Percentiles rank a stretch among this genome's conserved stretches.
These are phyloP conservation scores for Phylloporus sp. DNA, from an alignment of 768 basidiomycete species.

Conservation along the genomic window DNA sequence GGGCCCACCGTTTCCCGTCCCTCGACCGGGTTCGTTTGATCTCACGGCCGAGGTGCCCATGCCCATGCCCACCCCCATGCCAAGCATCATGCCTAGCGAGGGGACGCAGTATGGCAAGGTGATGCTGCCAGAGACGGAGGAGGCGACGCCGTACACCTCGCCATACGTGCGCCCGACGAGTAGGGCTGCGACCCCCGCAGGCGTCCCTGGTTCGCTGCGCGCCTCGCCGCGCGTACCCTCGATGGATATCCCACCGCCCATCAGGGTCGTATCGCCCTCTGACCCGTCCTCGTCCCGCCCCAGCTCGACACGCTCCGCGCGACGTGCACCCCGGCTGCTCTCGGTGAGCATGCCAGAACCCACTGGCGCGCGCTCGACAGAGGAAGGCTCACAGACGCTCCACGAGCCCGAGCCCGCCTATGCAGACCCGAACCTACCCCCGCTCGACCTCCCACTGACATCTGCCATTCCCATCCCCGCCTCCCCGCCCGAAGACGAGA, in stretches of 20 bases:
- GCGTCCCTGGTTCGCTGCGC: slow-evolving; percentile 1
- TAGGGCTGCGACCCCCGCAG: neutral
- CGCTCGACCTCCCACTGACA: no score
- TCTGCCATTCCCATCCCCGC: neutral
- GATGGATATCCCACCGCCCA: neutral
- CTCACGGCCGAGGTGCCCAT: slow-evolving; percentile 5
- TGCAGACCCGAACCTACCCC: neutral
- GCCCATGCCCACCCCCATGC: neutral
- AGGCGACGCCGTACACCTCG: slow-evolving; percentile 18
- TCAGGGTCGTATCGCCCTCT: slow-evolving; percentile 19
- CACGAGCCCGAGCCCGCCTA: slow-evolving; percentile 12
- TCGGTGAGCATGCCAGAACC: neutral
- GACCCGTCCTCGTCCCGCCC: slow-evolving; percentile 5
- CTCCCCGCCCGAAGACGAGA: no score
- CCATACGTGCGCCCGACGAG: slow-evolving; percentile 9
- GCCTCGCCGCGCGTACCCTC: neutral
- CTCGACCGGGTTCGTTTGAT: neutral
- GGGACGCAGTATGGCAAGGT: slow-evolving; percentile 13
- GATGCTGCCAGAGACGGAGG: slow-evolving; percentile 21
- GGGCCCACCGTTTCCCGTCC: slow-evolving; percentile 2
- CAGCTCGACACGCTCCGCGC: slow-evolving; percentile 4
- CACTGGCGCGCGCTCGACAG: neutral
- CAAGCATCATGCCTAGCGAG: slow-evolving; percentile 3
- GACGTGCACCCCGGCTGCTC: neutral
- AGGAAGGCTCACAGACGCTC: slow-evolving; percentile 17